These are phyloP conservation scores for Hypholoma fasciculare DNA, from an alignment of 768 basidiomycete species.

Conservation along the genomic window DNA sequence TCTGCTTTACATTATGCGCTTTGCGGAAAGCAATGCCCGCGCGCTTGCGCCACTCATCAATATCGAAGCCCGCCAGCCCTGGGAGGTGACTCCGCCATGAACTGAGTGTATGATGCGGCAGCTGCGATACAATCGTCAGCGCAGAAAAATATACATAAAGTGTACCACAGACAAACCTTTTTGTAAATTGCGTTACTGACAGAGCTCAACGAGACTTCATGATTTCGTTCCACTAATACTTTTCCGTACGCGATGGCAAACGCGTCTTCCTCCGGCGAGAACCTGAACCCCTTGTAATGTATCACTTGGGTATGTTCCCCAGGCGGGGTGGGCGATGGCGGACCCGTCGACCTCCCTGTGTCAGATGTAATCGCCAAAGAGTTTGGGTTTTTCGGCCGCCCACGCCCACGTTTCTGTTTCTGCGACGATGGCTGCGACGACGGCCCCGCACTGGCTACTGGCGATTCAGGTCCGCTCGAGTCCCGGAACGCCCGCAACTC, in stretches of 20 bases:
- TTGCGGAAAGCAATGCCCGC: conserved; percentile 55
- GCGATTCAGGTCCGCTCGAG: neutral
- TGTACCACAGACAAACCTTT: conserved; percentile 38
- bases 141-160: neutral
- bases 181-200: conserved; percentile 39
- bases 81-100: conserved; percentile 53
- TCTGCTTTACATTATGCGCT: conserved; percentile 20
- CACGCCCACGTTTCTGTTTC: neutral
- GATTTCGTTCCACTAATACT: conserved; percentile 48
- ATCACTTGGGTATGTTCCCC: conserved; percentile 20
- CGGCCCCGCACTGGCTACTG: neutral
- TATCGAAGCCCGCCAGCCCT: conserved; percentile 28
- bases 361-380: neutral
- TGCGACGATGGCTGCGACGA: neutral
- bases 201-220: conserved; percentile 35
- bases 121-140: conserved; percentile 32
- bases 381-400: neutral
- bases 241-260: conserved; percentile 46
- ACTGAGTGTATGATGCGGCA: conserved; percentile 53
- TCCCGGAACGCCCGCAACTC: neutral
- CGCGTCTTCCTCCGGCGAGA: conserved; percentile 50
- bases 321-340: conserved; percentile 45
- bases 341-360: neutral
- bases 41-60: conserved; percentile 51
- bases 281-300: conserved; percentile 37